These are phyloP conservation scores for Saitozyma podzolica DNA, from an alignment of 768 basidiomycete species.

Conservation along the genomic window DNA sequence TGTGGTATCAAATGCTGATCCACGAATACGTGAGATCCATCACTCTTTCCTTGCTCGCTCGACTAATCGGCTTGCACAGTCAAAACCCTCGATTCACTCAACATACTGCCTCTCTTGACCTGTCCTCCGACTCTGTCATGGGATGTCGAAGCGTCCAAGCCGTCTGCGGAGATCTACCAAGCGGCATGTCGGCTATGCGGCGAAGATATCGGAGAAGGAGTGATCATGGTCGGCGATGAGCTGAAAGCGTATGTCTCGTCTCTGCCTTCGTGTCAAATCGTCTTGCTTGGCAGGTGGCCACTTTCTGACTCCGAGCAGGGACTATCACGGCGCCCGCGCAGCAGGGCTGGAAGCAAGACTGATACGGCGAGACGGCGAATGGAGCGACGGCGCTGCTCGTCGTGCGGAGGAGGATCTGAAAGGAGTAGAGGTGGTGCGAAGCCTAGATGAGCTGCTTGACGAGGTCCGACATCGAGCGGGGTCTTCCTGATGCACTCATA, in stretches of 20 bases:
- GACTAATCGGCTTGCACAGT: slow-evolving; percentile 22
- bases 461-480: no score
- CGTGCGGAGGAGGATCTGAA: slow-evolving; percentile 22
- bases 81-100: slow-evolving; percentile 40
- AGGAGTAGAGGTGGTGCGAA: slow-evolving; percentile 23
- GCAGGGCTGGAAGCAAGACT: slow-evolving; percentile 44
- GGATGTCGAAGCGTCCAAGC: slow-evolving; percentile 42
- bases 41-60: background rate
- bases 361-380: slow-evolving; percentile 39
- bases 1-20: slow-evolving; percentile 48
- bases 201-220: slow-evolving; percentile 21
- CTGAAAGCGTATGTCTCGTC: slow-evolving; percentile 41
- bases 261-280: slow-evolving; percentile 30
- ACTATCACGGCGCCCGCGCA: slow-evolving; percentile 38
- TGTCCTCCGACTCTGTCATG: slow-evolving; percentile 45
- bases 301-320: slow-evolving; percentile 18
- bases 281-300: background rate
- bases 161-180: slow-evolving; percentile 34
- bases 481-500: no score
- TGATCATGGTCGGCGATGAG: slow-evolving; percentile 51
- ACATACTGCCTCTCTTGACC: slow-evolving; percentile 32
- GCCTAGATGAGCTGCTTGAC: slow-evolving; percentile 4
- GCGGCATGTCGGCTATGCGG: slow-evolving; percentile 31
- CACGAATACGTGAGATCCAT: slow-evolving; percentile 40
- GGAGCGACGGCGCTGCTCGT: slow-evolving; percentile 45